Evolutionary conservation across 1,284 basidiomycete species (phyloP).

Genomic region (Schizopora paradoxa): DNA sequence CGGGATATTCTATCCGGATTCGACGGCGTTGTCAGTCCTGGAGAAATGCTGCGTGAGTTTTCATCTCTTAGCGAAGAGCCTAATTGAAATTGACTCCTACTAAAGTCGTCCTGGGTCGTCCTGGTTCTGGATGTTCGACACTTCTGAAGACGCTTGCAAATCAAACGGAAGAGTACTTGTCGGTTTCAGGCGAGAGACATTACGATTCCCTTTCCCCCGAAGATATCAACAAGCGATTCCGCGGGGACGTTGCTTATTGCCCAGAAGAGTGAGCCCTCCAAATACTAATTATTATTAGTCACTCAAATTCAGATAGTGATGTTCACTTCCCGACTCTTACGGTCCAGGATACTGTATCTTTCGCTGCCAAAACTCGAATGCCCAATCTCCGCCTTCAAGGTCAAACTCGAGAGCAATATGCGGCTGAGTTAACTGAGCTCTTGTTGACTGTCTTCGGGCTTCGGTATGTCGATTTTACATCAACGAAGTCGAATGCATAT

Average conservation of each 20-base stretch:
- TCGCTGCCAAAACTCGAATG: slow-evolving; percentile 58
- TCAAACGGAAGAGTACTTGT: slow-evolving; percentile 53
- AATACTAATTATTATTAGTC: not conserved
- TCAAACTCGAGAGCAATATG: slow-evolving; percentile 42
- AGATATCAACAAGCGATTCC: slow-evolving; percentile 48
- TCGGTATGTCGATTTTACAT: slow-evolving; percentile 41
- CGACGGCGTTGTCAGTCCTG: slow-evolving; percentile 47
- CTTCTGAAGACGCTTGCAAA: slow-evolving; percentile 72
- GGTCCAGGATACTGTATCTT: slow-evolving; percentile 59
- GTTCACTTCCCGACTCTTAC: slow-evolving; percentile 74
- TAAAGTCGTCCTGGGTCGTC: slow-evolving; percentile 57
- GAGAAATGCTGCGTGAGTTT: slow-evolving; percentile 53
- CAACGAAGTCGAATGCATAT: not conserved
- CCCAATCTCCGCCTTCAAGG: slow-evolving; percentile 44
- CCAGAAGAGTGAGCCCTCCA: slow-evolving; percentile 42
- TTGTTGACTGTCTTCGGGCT: slow-evolving; percentile 70
- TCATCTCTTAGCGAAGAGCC: too few relatives aligned
- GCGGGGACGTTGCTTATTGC: slow-evolving; percentile 65
- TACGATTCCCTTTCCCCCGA: slow-evolving; percentile 62
- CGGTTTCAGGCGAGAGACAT: slow-evolving; percentile 55
- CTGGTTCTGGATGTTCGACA: slow-evolving; percentile 69
- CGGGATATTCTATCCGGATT: slow-evolving; percentile 45
- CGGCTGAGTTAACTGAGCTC: slow-evolving; percentile 45
- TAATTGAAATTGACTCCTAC: slow-evolving; percentile 1
- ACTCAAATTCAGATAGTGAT: slow-evolving; percentile 34